Evolutionary conservation across 805 yeast species (phyloP).

Genomic region (Diddensiella caesifluorescens): DNA sequence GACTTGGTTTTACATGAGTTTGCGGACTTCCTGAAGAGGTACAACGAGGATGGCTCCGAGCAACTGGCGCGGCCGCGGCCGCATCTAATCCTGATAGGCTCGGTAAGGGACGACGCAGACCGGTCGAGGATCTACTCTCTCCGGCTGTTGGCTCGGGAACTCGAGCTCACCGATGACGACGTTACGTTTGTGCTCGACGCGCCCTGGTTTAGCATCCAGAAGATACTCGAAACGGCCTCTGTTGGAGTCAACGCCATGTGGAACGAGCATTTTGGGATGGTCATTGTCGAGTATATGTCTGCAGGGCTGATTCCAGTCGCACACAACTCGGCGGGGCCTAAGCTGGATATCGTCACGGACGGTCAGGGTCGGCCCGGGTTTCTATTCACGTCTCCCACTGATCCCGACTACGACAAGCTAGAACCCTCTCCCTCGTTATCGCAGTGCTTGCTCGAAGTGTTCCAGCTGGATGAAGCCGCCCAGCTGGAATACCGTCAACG

Average conservation of each 20-base stretch:
- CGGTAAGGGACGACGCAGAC: conserved; percentile 70
- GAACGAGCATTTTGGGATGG: conserved; percentile 99
- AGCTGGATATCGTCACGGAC: conserved; percentile 69
- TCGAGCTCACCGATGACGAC: conserved; percentile 39
- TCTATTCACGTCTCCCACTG: conserved; percentile 64
- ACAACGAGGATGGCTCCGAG: conserved; percentile 21
- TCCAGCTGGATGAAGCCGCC: conserved; percentile 36
- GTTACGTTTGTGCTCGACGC: conserved; percentile 66
- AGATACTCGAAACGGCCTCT: conserved; percentile 49
- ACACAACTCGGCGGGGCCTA: conserved; percentile 96
- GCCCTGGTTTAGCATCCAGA: conserved; percentile 56
- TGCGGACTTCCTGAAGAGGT: conserved; percentile 42
- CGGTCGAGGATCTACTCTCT: conserved; percentile 51
- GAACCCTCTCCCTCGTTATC: conserved; percentile 43
- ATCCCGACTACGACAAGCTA: conserved; percentile 54
- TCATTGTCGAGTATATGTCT: conserved; percentile 88
- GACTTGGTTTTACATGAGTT: conserved; percentile 60
- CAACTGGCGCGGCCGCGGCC: conserved; percentile 36
- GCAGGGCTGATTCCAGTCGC: conserved; percentile 83
- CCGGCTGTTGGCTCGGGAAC: conserved; percentile 38
- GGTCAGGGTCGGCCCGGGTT: conserved; percentile 60
- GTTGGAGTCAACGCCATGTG: conserved; percentile 96
- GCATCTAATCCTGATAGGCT: conserved; percentile 70
- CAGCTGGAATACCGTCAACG: conserved; percentile 40
- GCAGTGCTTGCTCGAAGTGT: conserved; percentile 44